phyloP scores from a whole-genome alignment of 2,329 filamentous ascomycete species.

The Sporothrix variecibatus region DNA sequence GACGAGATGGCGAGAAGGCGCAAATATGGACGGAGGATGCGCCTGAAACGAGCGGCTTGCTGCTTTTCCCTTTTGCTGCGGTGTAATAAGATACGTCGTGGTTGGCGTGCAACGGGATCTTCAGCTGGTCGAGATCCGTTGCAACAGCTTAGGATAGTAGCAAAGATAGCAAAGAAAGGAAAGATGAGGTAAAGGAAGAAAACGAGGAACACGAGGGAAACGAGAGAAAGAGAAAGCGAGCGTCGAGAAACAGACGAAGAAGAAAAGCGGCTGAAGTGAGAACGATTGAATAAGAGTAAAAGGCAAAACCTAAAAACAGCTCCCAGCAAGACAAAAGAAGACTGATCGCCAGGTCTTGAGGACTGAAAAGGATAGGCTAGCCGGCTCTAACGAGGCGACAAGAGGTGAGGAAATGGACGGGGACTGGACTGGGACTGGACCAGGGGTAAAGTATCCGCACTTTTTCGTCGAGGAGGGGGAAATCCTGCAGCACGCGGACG shows the following conservation, averaged over 20 bases:
- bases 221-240: not conserved
- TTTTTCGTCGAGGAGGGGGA: not conserved
- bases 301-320: slow-evolving; percentile 18
- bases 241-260: not conserved
- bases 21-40: slow-evolving; percentile 8
- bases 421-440: not conserved
- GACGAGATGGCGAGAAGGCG: not conserved
- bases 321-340: slow-evolving; percentile 3
- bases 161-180: not conserved
- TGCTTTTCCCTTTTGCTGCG: not conserved
- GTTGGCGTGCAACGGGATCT: not conserved
- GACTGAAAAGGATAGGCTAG: slow-evolving; percentile 10
- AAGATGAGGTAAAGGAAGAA: not conserved
- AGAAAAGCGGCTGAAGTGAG: slow-evolving; percentile 1
- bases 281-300: not conserved
- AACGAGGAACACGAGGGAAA: slow-evolving; percentile 5
- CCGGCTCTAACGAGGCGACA: not conserved
- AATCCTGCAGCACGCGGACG: not conserved
- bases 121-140: not conserved
- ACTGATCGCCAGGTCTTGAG: not conserved
- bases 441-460: not conserved
- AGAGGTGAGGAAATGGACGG: not conserved
- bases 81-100: too few relatives aligned
- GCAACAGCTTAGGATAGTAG: not conserved
- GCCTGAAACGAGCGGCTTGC: slow-evolving; percentile 20